A percentile compares a stretch with the other conserved stretches of the same genome.
Conservation (phyloP, 164 flowering plant species). For the Euptelea pleiosperma region DNA sequence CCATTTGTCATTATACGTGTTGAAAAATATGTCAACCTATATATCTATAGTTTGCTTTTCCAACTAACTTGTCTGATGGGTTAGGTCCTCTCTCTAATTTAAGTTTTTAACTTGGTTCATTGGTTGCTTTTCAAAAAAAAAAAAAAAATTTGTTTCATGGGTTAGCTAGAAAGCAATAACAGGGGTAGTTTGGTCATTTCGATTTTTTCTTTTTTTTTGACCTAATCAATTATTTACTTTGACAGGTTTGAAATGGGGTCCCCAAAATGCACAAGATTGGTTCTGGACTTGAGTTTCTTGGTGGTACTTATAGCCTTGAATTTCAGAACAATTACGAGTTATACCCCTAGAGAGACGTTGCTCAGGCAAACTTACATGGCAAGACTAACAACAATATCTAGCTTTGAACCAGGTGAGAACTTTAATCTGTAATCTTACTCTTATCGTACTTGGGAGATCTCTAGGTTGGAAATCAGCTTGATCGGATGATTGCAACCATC, state of each 20-base stretch:
- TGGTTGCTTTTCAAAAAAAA: too few relatives aligned
- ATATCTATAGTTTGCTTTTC: too few relatives aligned
- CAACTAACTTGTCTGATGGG: neutral
- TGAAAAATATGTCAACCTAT: too few relatives aligned
- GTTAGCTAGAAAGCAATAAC: neutral
- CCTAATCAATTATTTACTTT: constrained; percentile 7
- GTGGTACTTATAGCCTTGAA: constrained; percentile 6
- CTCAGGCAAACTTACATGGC: neutral
- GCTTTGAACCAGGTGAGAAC: constrained; percentile 10
- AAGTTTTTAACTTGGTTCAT: too few relatives aligned
- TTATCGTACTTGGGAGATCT: too few relatives aligned
- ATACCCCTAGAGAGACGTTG: neutral
- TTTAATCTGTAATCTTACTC: neutral
- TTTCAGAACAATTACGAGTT: constrained; percentile 16
- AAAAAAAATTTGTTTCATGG: too few relatives aligned
- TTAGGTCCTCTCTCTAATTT: neutral
- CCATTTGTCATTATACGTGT: too few relatives aligned
- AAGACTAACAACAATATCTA: neutral
- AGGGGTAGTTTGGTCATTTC: neutral
- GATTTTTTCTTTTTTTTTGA: neutral
- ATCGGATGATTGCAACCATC: too few relatives aligned
- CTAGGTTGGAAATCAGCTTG: too few relatives aligned
- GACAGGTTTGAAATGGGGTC: constrained; percentile 30
- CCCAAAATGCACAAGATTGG: constrained; percentile 1
- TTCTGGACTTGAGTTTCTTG: constrained; percentile 12